Evolutionary conservation across 257 asterid species (phyloP).

Genomic region (Vinca minor): DNA sequence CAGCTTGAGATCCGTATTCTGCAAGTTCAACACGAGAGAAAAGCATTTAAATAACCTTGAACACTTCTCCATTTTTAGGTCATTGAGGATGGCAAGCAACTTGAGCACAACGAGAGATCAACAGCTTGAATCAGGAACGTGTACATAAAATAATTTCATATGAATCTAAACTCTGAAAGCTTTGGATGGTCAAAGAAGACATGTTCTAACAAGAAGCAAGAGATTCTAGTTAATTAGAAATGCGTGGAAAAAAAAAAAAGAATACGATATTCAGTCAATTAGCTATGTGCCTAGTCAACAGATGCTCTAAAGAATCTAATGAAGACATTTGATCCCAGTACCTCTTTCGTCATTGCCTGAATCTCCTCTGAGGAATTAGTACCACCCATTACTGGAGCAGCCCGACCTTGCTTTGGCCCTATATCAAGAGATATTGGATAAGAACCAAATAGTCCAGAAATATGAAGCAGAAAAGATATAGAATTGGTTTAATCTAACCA

Average conservation of each 20-base stretch:
- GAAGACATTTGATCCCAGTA: slow-evolving; percentile 18
- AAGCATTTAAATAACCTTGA: not conserved
- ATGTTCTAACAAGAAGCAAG: too few relatives aligned
- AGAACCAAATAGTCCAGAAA: slow-evolving; percentile 7
- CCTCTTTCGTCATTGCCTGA: slow-evolving; percentile 60
- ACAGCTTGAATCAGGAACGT: not conserved
- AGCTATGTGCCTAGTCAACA: not conserved
- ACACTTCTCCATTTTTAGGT: not conserved
- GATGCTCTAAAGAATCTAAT: not conserved
- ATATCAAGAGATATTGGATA: slow-evolving; percentile 15
- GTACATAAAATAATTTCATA: not conserved
- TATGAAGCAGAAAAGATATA: slow-evolving; percentile 3
- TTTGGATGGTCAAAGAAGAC: not conserved
- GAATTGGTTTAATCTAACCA: slow-evolving; percentile 24
- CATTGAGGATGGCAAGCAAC: slow-evolving; percentile 7
- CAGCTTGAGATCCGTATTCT: slow-evolving; percentile 65
- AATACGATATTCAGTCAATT: not conserved
- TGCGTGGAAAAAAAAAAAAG: not conserved
- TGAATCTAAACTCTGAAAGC: not conserved
- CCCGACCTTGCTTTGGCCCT: slow-evolving; percentile 47
- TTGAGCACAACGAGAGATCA: not conserved
- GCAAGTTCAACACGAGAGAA: slow-evolving; percentile 17
- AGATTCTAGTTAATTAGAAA: not conserved
- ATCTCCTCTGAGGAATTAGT: slow-evolving; percentile 37
- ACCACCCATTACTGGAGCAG: slow-evolving; percentile 25